A percentile compares a stretch with the other conserved stretches of the same genome.
These are phyloP conservation scores for Dalbergia oliveri DNA, from an alignment of 306 rosid genomes.

Conservation along the genomic window DNA sequence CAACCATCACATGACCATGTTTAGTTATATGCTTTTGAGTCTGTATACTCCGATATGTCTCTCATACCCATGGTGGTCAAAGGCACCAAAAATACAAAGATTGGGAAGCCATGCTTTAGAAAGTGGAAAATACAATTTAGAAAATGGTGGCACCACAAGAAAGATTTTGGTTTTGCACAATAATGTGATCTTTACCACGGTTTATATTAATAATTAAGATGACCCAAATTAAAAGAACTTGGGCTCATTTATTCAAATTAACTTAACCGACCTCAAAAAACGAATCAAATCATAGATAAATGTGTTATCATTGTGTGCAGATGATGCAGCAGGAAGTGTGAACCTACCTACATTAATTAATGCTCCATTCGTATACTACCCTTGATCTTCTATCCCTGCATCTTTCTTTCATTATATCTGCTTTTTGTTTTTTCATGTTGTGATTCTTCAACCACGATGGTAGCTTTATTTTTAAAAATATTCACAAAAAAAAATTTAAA, in stretches of 20 bases:
- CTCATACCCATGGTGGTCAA: conserved; percentile 33
- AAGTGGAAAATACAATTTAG: not conserved
- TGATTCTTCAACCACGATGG: conserved; percentile 53
- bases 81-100: conserved; percentile 38
- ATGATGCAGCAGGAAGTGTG: conserved; percentile 43
- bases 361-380: conserved; percentile 2
- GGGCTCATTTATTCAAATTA: conserved; percentile 46
- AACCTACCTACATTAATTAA: conserved; percentile 41
- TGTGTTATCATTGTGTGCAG: conserved; percentile 47
- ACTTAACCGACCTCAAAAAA: conserved; percentile 53
- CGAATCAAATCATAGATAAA: conserved; percentile 63
- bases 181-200: conserved; percentile 33
- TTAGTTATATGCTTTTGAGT: conserved; percentile 33
- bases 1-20: conserved; percentile 54
- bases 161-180: conserved; percentile 51
- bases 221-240: conserved; percentile 37
- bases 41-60: conserved; percentile 25
- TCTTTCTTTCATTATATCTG: conserved; percentile 2
- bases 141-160: conserved; percentile 5
- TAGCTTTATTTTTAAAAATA: conserved; percentile 18
- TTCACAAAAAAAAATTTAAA: not conserved
- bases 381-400: conserved; percentile 19
- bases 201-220: conserved; percentile 35
- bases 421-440: conserved; percentile 31
- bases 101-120: conserved; percentile 16